A percentile compares a stretch with the other conserved stretches of the same genome.
These are phyloP conservation scores for Penicillium corylophilum DNA, from an alignment of 2,329 filamentous ascomycete genomes.

Conservation along the genomic window DNA sequence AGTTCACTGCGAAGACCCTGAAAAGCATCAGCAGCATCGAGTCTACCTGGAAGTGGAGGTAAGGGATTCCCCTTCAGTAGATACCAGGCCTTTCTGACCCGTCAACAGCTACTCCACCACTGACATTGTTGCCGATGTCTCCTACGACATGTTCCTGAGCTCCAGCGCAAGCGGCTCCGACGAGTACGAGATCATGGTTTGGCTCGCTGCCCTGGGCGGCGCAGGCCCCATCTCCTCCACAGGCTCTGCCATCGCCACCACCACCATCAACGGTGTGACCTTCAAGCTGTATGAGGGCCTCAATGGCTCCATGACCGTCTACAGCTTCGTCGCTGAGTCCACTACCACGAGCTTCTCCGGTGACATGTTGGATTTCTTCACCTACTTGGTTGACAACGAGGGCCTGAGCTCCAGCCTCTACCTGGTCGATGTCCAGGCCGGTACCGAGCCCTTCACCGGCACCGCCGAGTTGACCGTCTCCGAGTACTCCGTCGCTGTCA, in stretches of 20 bases:
- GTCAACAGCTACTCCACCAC: constrained; percentile 48
- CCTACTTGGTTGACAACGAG: constrained; percentile 51
- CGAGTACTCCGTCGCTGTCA: constrained; percentile 31
- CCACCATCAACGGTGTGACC: constrained; percentile 53
- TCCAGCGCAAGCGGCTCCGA: constrained; percentile 46
- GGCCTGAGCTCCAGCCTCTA: constrained; percentile 48
- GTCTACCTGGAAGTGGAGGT: constrained; percentile 49
- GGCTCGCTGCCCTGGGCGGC: constrained; percentile 58
- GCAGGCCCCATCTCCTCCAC: constrained; percentile 55
- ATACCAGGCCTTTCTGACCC: not conserved
- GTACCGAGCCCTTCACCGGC: constrained; percentile 39
- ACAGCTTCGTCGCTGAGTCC: constrained; percentile 56
- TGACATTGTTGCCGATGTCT: constrained; percentile 56
- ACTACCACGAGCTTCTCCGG: constrained; percentile 55
- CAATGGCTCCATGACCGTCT: constrained; percentile 60
- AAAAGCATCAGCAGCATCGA: constrained; percentile 43
- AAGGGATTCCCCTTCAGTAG: constrained; percentile 5
- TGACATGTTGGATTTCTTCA: constrained; percentile 59
- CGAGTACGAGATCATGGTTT: constrained; percentile 68
- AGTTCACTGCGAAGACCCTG: constrained; percentile 35
- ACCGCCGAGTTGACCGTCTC: constrained; percentile 29
- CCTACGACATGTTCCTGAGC: constrained; percentile 62
- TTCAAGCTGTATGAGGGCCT: constrained; percentile 62
- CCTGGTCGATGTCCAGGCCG: constrained; percentile 49
- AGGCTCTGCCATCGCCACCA: constrained; percentile 54